phyloP scores from a whole-genome alignment of 2,329 filamentous ascomycete genomes.

The Fusarium incarnatum region DNA sequence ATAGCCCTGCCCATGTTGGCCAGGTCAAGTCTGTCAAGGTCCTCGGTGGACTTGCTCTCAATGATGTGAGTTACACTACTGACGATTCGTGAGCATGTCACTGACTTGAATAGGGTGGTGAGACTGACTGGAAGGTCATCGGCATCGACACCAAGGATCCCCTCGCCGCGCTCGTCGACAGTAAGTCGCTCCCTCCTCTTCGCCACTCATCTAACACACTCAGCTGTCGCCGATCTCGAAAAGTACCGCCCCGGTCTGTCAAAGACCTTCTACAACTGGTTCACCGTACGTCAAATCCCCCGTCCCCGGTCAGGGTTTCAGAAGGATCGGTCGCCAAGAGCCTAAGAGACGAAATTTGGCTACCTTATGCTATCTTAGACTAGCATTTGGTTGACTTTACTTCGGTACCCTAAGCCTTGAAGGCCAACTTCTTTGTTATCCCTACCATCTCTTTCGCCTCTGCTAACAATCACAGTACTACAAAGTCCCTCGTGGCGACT shows the following conservation, averaged over 20 bases:
- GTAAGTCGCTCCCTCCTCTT: slow-evolving; percentile 38
- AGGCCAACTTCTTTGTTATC: rapidly evolving
- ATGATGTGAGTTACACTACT: slow-evolving; percentile 46
- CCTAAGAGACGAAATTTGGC: background rate
- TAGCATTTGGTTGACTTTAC: background rate
- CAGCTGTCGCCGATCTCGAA: slow-evolving; percentile 54
- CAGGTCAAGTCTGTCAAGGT: slow-evolving; percentile 58
- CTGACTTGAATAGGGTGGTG: slow-evolving; percentile 40
- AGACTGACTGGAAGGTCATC: slow-evolving; percentile 57
- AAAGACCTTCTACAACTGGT: slow-evolving; percentile 54
- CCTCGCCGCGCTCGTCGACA: slow-evolving; percentile 50
- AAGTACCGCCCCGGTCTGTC: slow-evolving; percentile 54
- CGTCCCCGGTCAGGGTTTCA: rapidly evolving
- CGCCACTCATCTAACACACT: slow-evolving; percentile 1
- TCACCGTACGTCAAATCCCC: slow-evolving; percentile 46
- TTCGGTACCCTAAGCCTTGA: rapidly evolving
- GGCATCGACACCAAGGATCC: slow-evolving; percentile 55
- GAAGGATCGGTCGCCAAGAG: rapidly evolving
- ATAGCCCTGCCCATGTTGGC: slow-evolving; percentile 49
- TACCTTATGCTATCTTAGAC: background rate
- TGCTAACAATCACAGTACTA: slow-evolving; percentile 50
- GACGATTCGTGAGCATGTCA: rapidly evolving
- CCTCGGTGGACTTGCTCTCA: slow-evolving; percentile 54
- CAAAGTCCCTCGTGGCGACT: slow-evolving; percentile 54
- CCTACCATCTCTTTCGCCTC: rapidly evolving